phyloP scores from a whole-genome alignment of 1,284 basidiomycete species.

The Athelia psychrophila region DNA sequence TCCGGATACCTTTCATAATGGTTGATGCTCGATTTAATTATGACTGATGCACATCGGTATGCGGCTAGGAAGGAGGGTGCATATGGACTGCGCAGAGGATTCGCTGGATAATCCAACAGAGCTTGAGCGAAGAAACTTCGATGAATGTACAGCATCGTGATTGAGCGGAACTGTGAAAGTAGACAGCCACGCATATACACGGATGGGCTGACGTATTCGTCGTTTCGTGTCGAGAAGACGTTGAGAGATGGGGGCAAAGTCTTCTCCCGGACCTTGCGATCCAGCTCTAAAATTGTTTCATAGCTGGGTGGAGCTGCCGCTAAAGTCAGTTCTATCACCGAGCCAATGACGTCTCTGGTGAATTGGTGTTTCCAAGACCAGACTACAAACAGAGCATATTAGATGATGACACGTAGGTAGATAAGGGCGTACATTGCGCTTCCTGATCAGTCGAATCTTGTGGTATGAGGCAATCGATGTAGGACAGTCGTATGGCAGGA shows the following conservation, averaged over 20 bases:
- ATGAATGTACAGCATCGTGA: slow-evolving; percentile 53
- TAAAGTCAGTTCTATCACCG: slow-evolving; percentile 47
- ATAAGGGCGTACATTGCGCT: slow-evolving; percentile 40
- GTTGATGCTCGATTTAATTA: slow-evolving; percentile 48
- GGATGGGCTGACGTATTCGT: slow-evolving; percentile 46
- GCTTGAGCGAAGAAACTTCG: slow-evolving; percentile 62
- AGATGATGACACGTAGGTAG: neutral
- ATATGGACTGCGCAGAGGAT: slow-evolving; percentile 59
- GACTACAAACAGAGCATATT: slow-evolving; percentile 13
- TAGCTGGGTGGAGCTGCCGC: slow-evolving; percentile 50
- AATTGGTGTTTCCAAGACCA: slow-evolving; percentile 30
- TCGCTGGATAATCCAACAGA: slow-evolving; percentile 55
- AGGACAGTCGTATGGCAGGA: slow-evolving; percentile 51
- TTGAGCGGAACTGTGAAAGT: slow-evolving; percentile 47
- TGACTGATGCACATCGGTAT: slow-evolving; percentile 58
- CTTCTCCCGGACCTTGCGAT: slow-evolving; percentile 56
- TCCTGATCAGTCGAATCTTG: slow-evolving; percentile 45
- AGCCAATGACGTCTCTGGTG: slow-evolving; percentile 23
- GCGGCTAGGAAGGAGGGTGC: slow-evolving; percentile 64
- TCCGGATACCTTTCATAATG: slow-evolving; percentile 53
- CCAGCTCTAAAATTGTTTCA: slow-evolving; percentile 52
- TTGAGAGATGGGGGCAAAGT: slow-evolving; percentile 49
- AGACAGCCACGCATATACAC: slow-evolving; percentile 47
- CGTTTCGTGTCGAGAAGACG: slow-evolving; percentile 41
- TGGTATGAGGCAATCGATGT: slow-evolving; percentile 57